A percentile compares a stretch with the other conserved stretches of the same genome.
phyloP scores from a whole-genome alignment of 108 stramenopile species.

The Aureococcus anophagefferens region DNA sequence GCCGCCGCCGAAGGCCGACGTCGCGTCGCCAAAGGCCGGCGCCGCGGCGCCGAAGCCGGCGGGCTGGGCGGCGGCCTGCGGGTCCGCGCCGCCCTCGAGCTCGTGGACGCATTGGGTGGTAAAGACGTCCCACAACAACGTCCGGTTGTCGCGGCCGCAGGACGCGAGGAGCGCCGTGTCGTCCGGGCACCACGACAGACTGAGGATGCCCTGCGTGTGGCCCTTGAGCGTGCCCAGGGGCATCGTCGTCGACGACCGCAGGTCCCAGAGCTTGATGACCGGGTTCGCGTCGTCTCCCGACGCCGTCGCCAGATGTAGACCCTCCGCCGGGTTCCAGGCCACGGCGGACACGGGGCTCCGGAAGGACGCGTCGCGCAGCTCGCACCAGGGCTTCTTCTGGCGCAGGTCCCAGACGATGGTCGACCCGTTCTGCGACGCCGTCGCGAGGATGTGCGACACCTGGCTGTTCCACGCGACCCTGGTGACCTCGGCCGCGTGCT shows the following conservation, averaged over 20 bases:
- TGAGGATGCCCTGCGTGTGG: constrained; percentile 77
- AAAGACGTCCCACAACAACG: constrained; percentile 88
- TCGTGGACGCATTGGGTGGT: constrained; percentile 72
- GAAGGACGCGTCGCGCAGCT: constrained; percentile 51
- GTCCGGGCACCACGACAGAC: constrained; percentile 87
- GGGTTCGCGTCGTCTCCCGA: constrained; percentile 76
- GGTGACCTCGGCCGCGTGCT: constrained; percentile 69
- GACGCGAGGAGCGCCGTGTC: constrained; percentile 67
- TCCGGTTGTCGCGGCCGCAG: constrained; percentile 88
- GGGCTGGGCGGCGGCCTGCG: background rate
- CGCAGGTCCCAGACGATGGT: constrained; percentile 89
- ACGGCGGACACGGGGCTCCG: constrained; percentile 60
- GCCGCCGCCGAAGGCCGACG: constrained; percentile 6
- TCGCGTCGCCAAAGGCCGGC: background rate
- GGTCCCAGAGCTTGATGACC: constrained; percentile 85
- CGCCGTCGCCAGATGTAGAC: constrained; percentile 84
- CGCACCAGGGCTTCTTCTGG: constrained; percentile 87
- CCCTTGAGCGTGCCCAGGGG: constrained; percentile 75
- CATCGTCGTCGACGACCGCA: constrained; percentile 79
- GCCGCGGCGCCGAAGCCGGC: background rate
- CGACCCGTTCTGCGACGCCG: constrained; percentile 65
- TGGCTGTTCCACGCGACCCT: constrained; percentile 87
- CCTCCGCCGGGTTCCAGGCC: constrained; percentile 88
- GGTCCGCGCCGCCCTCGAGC: constrained; percentile 42
- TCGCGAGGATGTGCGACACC: constrained; percentile 86